Percentiles rank a stretch among this genome's conserved stretches.
phyloP scores from a whole-genome alignment of 257 asterid genomes.

The Solanum ossicruentum region DNA sequence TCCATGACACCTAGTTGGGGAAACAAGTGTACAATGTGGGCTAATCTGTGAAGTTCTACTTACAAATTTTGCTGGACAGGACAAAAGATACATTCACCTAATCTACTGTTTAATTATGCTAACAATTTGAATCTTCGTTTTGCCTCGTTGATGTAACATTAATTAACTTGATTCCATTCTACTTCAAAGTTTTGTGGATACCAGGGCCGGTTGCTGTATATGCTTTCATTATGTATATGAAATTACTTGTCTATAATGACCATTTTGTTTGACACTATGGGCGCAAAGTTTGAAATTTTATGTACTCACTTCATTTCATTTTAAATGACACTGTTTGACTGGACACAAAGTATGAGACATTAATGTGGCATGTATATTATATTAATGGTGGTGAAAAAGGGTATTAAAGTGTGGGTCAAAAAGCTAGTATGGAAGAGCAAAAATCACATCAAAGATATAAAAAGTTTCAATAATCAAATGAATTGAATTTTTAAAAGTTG shows the following conservation, averaged over 20 bases:
- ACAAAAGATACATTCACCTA: not conserved
- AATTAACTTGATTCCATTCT: not conserved
- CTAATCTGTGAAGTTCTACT: not conserved
- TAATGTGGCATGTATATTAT: not conserved
- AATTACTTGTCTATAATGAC: not conserved
- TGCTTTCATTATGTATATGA: not conserved
- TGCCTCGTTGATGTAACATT: not conserved
- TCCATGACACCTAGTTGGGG: not conserved
- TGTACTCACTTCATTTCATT: not conserved
- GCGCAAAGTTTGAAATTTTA: not conserved
- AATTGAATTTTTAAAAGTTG: not conserved
- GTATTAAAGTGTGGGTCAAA: not conserved
- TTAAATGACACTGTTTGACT: not conserved
- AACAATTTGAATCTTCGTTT: not conserved
- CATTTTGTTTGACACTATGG: not conserved
- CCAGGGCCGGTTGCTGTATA: not conserved
- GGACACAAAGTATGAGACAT: not conserved
- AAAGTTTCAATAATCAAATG: not conserved
- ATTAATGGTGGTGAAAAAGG: not conserved
- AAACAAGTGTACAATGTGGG: not conserved
- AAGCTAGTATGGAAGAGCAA: not conserved
- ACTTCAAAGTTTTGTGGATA: not conserved
- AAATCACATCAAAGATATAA: not conserved
- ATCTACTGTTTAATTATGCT: not conserved
- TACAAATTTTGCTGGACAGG: not conserved